Percentiles rank a stretch among this genome's conserved stretches.
These are phyloP conservation scores for Porphyridium purpureum DNA, from an alignment of 23 red algal species.

Conservation along the genomic window DNA sequence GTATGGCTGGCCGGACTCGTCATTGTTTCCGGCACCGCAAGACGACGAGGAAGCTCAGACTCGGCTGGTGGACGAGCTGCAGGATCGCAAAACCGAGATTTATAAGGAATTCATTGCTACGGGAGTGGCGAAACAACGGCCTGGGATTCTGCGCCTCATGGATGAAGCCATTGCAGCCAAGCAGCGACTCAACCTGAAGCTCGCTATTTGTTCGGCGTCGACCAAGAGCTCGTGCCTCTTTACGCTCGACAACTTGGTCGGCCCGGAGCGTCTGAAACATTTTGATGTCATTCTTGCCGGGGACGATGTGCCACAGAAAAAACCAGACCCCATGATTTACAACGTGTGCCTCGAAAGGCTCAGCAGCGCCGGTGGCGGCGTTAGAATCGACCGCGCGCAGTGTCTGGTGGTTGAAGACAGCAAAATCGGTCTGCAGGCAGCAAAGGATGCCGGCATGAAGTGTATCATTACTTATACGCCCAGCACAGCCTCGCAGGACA, in stretches of 20 bases:
- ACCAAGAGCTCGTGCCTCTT: constrained; percentile 27
- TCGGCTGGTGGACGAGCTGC: neutral
- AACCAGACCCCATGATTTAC: constrained; percentile 96
- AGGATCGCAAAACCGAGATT: constrained; percentile 29
- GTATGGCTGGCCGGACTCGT: constrained; percentile 59
- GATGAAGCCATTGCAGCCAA: constrained; percentile 39
- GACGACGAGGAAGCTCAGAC: neutral
- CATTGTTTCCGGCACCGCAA: neutral
- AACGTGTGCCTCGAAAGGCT: constrained; percentile 39
- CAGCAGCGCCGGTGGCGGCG: no score
- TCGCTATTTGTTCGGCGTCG: constrained; percentile 85
- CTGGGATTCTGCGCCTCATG: constrained; percentile 60
- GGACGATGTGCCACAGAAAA: constrained; percentile 61
- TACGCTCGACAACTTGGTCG: constrained; percentile 42
- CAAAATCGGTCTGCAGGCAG: constrained; percentile 71
- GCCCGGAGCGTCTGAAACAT: constrained; percentile 17
- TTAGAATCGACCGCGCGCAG: constrained; percentile 7
- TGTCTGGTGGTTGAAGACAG: constrained; percentile 95
- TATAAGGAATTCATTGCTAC: constrained; percentile 37
- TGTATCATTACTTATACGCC: constrained; percentile 79
- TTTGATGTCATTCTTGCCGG: constrained; percentile 80
- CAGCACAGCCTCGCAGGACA: constrained; percentile 39
- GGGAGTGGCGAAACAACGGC: constrained; percentile 16
- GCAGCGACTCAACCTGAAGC: constrained; percentile 1
- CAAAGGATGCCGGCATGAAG: constrained; percentile 36